Evolutionary conservation across 495 filamentous ascomycete genomes (phyloP).

Genomic region (Penicillium psychrofluorescens): DNA sequence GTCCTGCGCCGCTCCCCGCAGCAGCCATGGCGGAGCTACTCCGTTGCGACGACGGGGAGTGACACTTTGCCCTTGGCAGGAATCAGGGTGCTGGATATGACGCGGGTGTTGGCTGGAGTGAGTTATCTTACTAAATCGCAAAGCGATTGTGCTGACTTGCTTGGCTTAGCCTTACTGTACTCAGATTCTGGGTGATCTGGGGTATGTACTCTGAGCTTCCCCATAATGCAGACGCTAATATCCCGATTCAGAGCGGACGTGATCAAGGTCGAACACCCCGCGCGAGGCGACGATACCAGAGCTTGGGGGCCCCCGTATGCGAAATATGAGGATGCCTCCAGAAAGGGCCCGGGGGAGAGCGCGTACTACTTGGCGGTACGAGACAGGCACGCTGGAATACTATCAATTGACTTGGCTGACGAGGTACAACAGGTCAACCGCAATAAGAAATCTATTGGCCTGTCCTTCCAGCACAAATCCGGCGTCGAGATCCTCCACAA

Average conservation of each 20-base stretch:
- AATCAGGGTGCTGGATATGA: slow-evolving; percentile 90
- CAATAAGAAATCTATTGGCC: slow-evolving; percentile 89
- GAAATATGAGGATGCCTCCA: slow-evolving; percentile 53
- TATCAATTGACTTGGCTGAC: slow-evolving; percentile 5
- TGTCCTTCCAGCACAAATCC: slow-evolving; percentile 79
- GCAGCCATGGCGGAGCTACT: slow-evolving; percentile 27
- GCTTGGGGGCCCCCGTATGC: slow-evolving; percentile 97
- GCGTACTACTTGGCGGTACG: slow-evolving; percentile 87
- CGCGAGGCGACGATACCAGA: slow-evolving; percentile 84
- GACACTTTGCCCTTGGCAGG: slow-evolving; percentile 66
- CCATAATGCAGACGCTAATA: background rate
- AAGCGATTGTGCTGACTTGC: slow-evolving; percentile 8
- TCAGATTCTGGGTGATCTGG: slow-evolving; percentile 92
- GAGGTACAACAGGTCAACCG: slow-evolving; percentile 65
- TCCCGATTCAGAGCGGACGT: slow-evolving; percentile 67
- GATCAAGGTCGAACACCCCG: slow-evolving; percentile 94
- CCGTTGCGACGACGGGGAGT: slow-evolving; percentile 17
- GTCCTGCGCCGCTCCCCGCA: slow-evolving; percentile 9
- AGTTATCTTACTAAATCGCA: slow-evolving; percentile 21
- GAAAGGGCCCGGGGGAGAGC: slow-evolving; percentile 77
- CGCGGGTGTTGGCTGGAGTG: slow-evolving; percentile 90
- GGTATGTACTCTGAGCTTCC: slow-evolving; percentile 45
- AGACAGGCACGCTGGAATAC: background rate
- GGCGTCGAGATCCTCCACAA: slow-evolving; percentile 82
- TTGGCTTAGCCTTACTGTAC: slow-evolving; percentile 81